phyloP scores from a whole-genome alignment of 306 rosid species.

The Quercus parvula region DNA sequence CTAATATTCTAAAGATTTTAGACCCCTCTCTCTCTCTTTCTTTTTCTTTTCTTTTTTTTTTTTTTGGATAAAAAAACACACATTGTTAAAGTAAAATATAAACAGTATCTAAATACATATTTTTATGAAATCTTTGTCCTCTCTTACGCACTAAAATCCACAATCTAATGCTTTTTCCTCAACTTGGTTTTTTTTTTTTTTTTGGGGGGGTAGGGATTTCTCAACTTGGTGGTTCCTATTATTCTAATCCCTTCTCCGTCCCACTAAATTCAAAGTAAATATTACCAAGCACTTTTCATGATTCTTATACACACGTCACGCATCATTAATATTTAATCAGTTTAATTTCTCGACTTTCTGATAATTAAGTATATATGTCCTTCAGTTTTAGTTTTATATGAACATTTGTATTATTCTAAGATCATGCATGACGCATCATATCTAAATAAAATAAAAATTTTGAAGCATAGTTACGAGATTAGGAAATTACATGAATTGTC shows the following conservation, averaged over 20 bases:
- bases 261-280: not conserved
- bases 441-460: no score
- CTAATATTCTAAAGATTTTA: no score
- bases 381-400: not conserved
- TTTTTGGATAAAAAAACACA: no score
- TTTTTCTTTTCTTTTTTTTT: no score
- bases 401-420: not conserved
- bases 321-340: not conserved
- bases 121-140: slow-evolving; percentile 27
- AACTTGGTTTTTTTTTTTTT: not conserved
- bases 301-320: not conserved
- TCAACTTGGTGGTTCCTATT: not conserved
- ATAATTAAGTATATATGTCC: not conserved
- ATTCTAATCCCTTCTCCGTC: not conserved
- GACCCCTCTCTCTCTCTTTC: no score
- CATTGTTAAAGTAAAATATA: no score
- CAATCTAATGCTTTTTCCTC: not conserved
- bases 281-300: not conserved
- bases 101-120: not conserved
- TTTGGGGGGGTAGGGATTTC: no score
- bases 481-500: no score
- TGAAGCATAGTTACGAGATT: no score
- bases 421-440: no score
- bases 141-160: not conserved
- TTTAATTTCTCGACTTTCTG: not conserved